Conservation (phyloP, 495 filamentous ascomycete genomes). For the Penicillium bovifimosum region DNA sequence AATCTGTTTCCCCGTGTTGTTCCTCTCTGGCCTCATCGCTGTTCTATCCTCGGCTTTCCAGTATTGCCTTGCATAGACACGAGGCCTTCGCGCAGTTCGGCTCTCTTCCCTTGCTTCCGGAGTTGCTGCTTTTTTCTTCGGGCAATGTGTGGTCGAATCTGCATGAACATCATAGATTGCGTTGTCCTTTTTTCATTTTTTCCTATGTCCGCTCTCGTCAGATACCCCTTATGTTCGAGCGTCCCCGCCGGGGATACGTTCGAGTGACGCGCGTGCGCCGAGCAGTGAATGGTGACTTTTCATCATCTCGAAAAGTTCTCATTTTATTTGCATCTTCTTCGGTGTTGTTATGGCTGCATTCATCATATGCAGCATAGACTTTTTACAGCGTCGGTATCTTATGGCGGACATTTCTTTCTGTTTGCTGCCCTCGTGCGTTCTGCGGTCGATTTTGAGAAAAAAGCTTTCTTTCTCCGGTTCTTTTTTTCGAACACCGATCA, state of each 20-base stretch:
- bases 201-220: slow-evolving; percentile 46
- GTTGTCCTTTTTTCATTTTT: slow-evolving; percentile 46
- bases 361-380: slow-evolving; percentile 44
- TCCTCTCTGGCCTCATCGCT: slow-evolving; percentile 16
- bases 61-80: slow-evolving; percentile 37
- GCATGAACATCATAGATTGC: slow-evolving; percentile 76
- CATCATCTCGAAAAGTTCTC: slow-evolving; percentile 39
- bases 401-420: slow-evolving; percentile 41
- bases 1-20: slow-evolving; percentile 17
- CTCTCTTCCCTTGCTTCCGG: slow-evolving; percentile 34
- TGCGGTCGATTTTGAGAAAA: slow-evolving; percentile 18
- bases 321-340: slow-evolving; percentile 41
- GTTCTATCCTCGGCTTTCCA: slow-evolving; percentile 31
- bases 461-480: slow-evolving; percentile 33
- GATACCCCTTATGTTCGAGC: slow-evolving; percentile 54
- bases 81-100: slow-evolving; percentile 42
- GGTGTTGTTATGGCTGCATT: slow-evolving; percentile 41
- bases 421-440: slow-evolving; percentile 28
- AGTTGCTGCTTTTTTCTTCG: slow-evolving; percentile 23
- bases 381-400: slow-evolving; percentile 49
- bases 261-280: slow-evolving; percentile 39
- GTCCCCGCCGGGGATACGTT: slow-evolving; percentile 36
- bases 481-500: slow-evolving; percentile 4
- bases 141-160: slow-evolving; percentile 46
- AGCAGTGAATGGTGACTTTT: slow-evolving; percentile 37